Conservation (phyloP, 2,329 filamentous ascomycete genomes). For the Pseudocercospora fuligena region DNA sequence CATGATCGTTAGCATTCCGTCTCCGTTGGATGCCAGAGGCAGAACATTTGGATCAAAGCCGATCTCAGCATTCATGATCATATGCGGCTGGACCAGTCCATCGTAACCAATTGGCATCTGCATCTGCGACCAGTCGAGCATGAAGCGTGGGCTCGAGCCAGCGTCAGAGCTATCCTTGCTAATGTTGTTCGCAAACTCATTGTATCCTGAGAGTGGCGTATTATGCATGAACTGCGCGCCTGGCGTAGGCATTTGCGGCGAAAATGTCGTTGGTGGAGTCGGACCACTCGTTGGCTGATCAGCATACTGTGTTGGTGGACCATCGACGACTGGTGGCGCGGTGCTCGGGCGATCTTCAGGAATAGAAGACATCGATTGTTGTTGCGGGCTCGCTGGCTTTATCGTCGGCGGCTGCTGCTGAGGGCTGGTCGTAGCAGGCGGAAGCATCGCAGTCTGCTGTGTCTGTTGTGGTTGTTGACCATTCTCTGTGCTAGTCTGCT, state of each 20-base stretch:
- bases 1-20: conserved; percentile 53
- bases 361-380: conserved; percentile 27
- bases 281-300: conserved; percentile 47
- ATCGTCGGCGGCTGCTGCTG: conserved; percentile 37
- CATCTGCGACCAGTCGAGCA: conserved; percentile 56
- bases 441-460: conserved; percentile 17
- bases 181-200: conserved; percentile 46
- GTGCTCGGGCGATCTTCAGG: conserved; percentile 37
- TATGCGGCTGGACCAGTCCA: conserved; percentile 48
- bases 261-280: conserved; percentile 32
- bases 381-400: conserved; percentile 42
- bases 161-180: conserved; percentile 48
- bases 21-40: conserved; percentile 41
- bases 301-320: conserved; percentile 46
- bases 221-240: conserved; percentile 45
- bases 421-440: conserved; percentile 30
- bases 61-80: conserved; percentile 52
- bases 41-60: conserved; percentile 50
- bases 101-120: conserved; percentile 52
- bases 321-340: conserved; percentile 37
- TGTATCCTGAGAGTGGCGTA: conserved; percentile 53
- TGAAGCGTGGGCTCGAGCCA: conserved; percentile 51
- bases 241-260: conserved; percentile 30
- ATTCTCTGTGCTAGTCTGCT: conserved; percentile 28
- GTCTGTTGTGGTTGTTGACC: conserved; percentile 21